Conservation (phyloP, 75 land plant genomes). For the Pinus albicaulis region DNA sequence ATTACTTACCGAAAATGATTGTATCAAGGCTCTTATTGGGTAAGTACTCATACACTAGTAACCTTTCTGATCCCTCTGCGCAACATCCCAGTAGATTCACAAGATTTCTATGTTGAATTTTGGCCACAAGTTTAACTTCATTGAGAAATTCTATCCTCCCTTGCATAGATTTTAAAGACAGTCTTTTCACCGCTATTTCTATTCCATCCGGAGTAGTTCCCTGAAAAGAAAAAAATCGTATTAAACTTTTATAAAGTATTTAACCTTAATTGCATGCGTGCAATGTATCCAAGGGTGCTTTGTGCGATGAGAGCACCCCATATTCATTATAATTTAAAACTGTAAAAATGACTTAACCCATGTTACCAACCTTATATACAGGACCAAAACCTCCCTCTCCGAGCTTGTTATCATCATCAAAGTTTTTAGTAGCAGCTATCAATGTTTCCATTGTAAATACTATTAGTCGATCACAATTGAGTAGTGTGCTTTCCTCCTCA, state of each 20-base stretch:
- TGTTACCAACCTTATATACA: background rate
- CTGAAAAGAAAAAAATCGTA: background rate
- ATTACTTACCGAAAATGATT: conserved; percentile 11
- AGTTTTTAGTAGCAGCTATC: background rate
- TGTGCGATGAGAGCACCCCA: too few species aligned
- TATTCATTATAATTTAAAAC: too few species aligned
- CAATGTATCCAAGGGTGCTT: too few species aligned
- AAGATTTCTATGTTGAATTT: conserved; percentile 9
- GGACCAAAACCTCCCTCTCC: conserved; percentile 2
- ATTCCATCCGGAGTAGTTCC: conserved; percentile 1
- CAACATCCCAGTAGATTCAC: conserved; percentile 13
- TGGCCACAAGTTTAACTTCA: background rate
- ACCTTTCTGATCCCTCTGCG: conserved; percentile 10
- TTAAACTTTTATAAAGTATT: too few species aligned
- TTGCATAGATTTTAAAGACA: background rate
- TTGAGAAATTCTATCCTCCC: conserved; percentile 5
- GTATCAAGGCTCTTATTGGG: conserved; percentile 26
- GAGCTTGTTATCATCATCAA: background rate
- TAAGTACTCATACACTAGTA: conserved; percentile 16
- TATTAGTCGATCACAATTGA: background rate
- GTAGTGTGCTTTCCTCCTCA: background rate
- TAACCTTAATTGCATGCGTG: too few species aligned
- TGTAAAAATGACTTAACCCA: too few species aligned
- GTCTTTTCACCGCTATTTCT: conserved; percentile 1
- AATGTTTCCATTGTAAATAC: background rate